These are phyloP conservation scores for Acanthamoeba divionensis DNA, from an alignment of 208 protist species.

Conservation along the genomic window DNA sequence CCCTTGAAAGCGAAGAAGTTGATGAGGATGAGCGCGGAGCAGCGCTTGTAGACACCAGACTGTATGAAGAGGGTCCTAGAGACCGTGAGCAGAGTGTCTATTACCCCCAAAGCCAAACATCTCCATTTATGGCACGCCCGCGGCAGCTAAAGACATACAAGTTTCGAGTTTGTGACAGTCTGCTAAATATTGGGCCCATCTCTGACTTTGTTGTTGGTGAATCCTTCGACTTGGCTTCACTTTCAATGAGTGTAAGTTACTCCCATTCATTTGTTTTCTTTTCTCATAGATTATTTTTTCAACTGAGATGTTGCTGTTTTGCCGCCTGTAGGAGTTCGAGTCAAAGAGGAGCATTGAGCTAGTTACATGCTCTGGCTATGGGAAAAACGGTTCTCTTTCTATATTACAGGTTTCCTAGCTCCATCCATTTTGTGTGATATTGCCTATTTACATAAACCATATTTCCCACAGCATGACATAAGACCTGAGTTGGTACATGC, in stretches of 20 bases:
- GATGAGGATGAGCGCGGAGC: neutral
- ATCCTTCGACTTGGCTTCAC: slow-evolving; percentile 18
- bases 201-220: slow-evolving; percentile 36
- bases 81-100: too few species aligned
- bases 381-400: slow-evolving; percentile 11
- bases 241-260: neutral
- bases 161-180: slow-evolving; percentile 29
- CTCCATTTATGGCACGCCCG: too few species aligned
- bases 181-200: slow-evolving; percentile 49
- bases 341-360: neutral
- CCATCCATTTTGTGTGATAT: neutral
- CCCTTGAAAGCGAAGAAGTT: neutral
- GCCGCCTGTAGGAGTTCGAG: neutral
- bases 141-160: neutral
- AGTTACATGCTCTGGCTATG: slow-evolving; percentile 43
- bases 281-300: neutral
- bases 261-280: neutral
- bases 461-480: neutral
- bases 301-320: neutral
- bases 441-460: neutral
- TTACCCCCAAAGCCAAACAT: too few species aligned
- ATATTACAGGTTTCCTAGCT: neutral
- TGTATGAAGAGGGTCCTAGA: too few species aligned
- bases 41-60: too few species aligned
- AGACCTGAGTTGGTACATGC: slow-evolving; percentile 15